phyloP scores from a whole-genome alignment of 2,329 filamentous ascomycete genomes.

The Fusarium caatingaense region DNA sequence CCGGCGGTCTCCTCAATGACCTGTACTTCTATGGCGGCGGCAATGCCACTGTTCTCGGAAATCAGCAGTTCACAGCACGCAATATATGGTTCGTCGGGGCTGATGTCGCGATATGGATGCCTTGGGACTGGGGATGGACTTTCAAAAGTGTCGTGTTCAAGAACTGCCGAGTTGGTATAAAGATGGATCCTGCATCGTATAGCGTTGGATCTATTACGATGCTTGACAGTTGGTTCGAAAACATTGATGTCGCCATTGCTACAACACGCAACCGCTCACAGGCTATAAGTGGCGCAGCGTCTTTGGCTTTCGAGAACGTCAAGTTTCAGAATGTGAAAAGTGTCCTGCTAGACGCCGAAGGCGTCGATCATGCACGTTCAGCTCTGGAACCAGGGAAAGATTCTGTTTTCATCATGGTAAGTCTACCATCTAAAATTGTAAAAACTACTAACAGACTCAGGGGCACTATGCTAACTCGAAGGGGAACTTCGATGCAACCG shows the following conservation, averaged over 20 bases:
- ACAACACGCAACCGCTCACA: constrained; percentile 62
- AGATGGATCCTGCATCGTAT: constrained; percentile 66
- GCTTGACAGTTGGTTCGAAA: constrained; percentile 76
- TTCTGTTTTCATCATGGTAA: constrained; percentile 46
- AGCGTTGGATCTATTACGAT: constrained; percentile 80
- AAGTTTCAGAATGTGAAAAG: constrained; percentile 52
- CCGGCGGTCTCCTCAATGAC: constrained; percentile 75
- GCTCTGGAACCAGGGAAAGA: constrained; percentile 14
- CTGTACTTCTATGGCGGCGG: constrained; percentile 77
- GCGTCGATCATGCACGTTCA: constrained; percentile 32
- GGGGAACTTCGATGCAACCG: constrained; percentile 40
- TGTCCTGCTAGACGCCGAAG: constrained; percentile 37
- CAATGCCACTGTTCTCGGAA: constrained; percentile 68
- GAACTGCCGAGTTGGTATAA: constrained; percentile 73
- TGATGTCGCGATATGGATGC: constrained; percentile 75
- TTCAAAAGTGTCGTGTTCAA: constrained; percentile 74
- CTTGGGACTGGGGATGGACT: constrained; percentile 83
- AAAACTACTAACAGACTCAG: constrained; percentile 33
- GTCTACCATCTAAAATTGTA: background rate
- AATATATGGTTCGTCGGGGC: constrained; percentile 74
- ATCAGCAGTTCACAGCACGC: constrained; percentile 78
- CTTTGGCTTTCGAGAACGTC: constrained; percentile 62
- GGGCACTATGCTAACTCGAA: constrained; percentile 42
- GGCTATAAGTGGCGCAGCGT: constrained; percentile 54
- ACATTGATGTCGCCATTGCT: constrained; percentile 75